phyloP scores from a whole-genome alignment of 2,329 filamentous ascomycete species.

The Phialophora verrucosa region DNA sequence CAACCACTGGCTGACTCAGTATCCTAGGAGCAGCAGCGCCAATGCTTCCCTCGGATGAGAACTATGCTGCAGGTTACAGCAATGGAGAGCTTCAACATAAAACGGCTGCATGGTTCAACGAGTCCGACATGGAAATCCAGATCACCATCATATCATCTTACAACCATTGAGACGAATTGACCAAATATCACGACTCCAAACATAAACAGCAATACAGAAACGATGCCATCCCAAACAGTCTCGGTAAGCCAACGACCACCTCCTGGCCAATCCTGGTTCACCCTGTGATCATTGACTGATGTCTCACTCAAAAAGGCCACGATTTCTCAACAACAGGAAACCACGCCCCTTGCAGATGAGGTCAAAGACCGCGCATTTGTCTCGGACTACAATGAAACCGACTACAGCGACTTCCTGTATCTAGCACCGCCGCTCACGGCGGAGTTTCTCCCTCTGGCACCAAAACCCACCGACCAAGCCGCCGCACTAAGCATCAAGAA shows the following conservation, averaged over 20 bases:
- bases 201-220: conserved; percentile 25
- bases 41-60: not conserved
- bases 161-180: not conserved
- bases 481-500: conserved; percentile 10
- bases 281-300: not conserved
- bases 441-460: conserved; percentile 29
- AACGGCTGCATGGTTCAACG: not conserved
- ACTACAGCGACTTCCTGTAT: conserved; percentile 33
- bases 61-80: not conserved
- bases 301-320: not conserved
- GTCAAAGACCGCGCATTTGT: conserved; percentile 30
- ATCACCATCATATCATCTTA: conserved; percentile 6
- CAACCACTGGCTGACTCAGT: conserved; percentile 2
- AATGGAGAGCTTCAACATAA: conserved; percentile 5
- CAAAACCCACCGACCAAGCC: conserved; percentile 6
- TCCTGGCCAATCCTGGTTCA: not conserved
- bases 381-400: conserved; percentile 32
- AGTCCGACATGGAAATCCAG: not conserved
- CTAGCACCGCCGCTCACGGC: conserved; percentile 22
- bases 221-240: not conserved
- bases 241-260: not conserved
- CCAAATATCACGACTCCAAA: conserved; percentile 22
- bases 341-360: not conserved
- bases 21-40: not conserved
- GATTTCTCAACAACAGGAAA: not conserved